Evolutionary conservation across 1,284 basidiomycete species (phyloP).

Genomic region (Trichosporon coremiiforme): DNA sequence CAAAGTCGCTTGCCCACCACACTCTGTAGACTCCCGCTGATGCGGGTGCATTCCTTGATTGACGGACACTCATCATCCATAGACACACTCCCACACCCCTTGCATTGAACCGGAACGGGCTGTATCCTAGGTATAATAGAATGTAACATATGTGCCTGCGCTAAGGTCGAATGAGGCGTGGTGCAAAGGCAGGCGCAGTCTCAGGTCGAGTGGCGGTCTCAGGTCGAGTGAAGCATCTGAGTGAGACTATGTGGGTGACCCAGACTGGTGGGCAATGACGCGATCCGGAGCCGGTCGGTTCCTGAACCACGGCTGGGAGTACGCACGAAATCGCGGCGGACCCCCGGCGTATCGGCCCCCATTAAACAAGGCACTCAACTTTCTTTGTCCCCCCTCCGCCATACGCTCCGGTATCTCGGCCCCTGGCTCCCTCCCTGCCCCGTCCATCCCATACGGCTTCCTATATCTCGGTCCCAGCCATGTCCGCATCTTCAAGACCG

Average conservation of each 20-base stretch:
- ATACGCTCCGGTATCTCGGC: neutral
- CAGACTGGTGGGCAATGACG: neutral
- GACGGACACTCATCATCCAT: slow-evolving; percentile 8
- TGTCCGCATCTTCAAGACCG: neutral
- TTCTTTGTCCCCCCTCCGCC: neutral
- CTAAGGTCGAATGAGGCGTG: too few relatives aligned
- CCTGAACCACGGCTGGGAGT: neutral
- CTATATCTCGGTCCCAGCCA: slow-evolving; percentile 3
- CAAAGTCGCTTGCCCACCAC: too few relatives aligned
- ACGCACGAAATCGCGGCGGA: neutral
- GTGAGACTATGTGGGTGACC: neutral
- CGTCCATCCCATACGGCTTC: neutral
- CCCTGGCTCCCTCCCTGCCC: neutral
- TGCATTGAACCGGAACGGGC: slow-evolving; percentile 9
- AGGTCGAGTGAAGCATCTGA: neutral
- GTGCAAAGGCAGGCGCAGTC: too few relatives aligned
- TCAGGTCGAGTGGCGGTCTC: too few relatives aligned
- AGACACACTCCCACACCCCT: slow-evolving; percentile 17
- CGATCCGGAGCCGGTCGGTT: neutral
- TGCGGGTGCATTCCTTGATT: neutral
- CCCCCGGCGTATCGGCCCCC: neutral
- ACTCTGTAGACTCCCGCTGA: too few relatives aligned
- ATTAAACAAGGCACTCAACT: slow-evolving; percentile 3
- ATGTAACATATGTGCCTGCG: slow-evolving; percentile 9
- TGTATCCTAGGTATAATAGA: slow-evolving; percentile 16